These are phyloP conservation scores for Westerdykella sp. DNA, from an alignment of 2,329 filamentous ascomycete genomes.

Conservation along the genomic window DNA sequence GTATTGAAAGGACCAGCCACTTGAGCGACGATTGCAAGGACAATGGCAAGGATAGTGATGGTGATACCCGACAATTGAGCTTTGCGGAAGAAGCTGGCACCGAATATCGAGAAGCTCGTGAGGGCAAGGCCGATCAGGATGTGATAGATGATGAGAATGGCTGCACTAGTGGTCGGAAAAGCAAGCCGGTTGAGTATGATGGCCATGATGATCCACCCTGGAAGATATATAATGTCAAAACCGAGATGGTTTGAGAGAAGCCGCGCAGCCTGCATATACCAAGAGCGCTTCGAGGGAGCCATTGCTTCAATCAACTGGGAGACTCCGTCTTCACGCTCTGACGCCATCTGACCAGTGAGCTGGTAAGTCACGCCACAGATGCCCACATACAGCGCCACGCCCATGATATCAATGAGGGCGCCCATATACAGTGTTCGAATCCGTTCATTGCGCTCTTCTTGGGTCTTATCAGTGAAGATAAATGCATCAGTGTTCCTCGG, in stretches of 20 bases:
- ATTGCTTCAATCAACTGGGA: constrained; percentile 84
- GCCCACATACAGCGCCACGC: constrained; percentile 70
- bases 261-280: constrained; percentile 73
- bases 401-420: constrained; percentile 68
- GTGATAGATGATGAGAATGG: constrained; percentile 54
- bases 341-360: constrained; percentile 75
- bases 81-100: constrained; percentile 76
- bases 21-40: constrained; percentile 78
- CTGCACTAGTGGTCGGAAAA: constrained; percentile 41
- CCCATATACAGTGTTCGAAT: constrained; percentile 67
- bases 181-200: constrained; percentile 60
- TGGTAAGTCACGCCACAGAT: constrained; percentile 82
- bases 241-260: constrained; percentile 72
- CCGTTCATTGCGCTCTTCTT: constrained; percentile 57
- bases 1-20: constrained; percentile 59
- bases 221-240: constrained; percentile 72
- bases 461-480: constrained; percentile 66
- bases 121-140: constrained; percentile 70
- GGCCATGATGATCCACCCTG: constrained; percentile 74
- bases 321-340: constrained; percentile 81
- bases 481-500: constrained; percentile 54
- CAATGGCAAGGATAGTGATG: constrained; percentile 63
- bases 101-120: constrained; percentile 73
- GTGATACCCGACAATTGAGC: constrained; percentile 83
- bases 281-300: constrained; percentile 69